Percentiles rank a stretch among this genome's conserved stretches.
phyloP scores from a whole-genome alignment of 148 eudicot genomes.

The Amaranthus cruentus region DNA sequence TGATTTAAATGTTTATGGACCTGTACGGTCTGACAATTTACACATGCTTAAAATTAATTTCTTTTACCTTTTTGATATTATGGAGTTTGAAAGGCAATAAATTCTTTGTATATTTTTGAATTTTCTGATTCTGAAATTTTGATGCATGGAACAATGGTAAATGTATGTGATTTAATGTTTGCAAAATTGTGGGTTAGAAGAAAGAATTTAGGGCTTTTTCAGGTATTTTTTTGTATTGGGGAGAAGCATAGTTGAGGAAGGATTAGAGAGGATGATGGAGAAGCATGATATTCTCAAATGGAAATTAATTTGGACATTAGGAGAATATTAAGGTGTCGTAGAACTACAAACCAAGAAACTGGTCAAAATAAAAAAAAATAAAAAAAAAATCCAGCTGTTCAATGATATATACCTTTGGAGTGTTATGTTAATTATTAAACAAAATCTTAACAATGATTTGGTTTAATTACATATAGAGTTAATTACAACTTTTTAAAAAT shows the following conservation, averaged over 20 bases:
- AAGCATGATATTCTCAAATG: conserved; percentile 28
- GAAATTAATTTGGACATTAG: neutral
- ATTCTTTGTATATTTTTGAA: neutral
- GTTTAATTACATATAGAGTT: no score
- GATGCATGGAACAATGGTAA: neutral
- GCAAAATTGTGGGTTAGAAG: conserved; percentile 24
- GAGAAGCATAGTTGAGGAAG: neutral
- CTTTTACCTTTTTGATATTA: conserved; percentile 28
- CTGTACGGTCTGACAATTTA: no score
- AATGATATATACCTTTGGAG: neutral
- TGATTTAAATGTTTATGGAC: no score
- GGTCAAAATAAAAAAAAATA: conserved; percentile 11
- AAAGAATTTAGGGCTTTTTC: neutral
- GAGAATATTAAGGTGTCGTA: conserved; percentile 18
- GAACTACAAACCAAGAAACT: neutral
- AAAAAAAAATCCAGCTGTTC: conserved; percentile 16
- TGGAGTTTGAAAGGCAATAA: conserved; percentile 6
- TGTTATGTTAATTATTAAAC: neutral
- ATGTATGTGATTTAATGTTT: conserved; percentile 2
- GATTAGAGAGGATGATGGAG: conserved; percentile 22
- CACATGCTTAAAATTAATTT: neutral
- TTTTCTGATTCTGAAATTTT: neutral
- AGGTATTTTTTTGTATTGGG: neutral
- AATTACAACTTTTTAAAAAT: no score
- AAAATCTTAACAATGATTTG: no score